Base-by-base conservation (phyloP, 1,139 yeast species). In the Yamadazyma songkhlaensis region DNA sequence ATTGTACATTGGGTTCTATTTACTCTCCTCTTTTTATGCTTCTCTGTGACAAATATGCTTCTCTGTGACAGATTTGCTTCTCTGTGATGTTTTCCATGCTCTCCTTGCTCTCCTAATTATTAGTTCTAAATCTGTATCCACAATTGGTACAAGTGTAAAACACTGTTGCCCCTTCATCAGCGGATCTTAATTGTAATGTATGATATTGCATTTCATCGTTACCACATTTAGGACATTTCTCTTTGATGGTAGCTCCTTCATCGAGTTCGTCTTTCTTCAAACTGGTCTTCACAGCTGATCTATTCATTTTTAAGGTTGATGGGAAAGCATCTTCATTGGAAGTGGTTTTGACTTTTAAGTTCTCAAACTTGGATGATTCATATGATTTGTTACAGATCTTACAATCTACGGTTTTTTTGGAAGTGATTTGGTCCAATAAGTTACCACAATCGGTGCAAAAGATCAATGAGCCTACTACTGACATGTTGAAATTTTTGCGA, bases 131-230 rank as follows among this genome's bases (percentile, higher is more conserved):
- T 55, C 88, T 79, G 73, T 90, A 88, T 31, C 92, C 92, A 73
- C 99, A 92, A 36, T 77, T 69, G 2, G 95, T 84, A 71, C 98
- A 92, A 1, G 98, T 90, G 66, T 92, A 94, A 60, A 92, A 94
- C 24, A 85, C 94, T 6, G 95, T 85, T 23, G 94, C 94, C 72
- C 98, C 99, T 74, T 92, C 99, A 74, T 92, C 99, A 3, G 98
- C 99, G 38, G 96, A 86, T 68, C 99, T 80, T 51, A 92, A 76
- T 64, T 92, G 99, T 53, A 92, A 72, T 8, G 98, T 92, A 58
- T 92, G 97, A 62, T 92, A 92, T 59, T 84, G 92, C 98, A 94
- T 94, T 64, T 92, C 97, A 55, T 92, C 97, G 62, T 90, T 79
- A 36, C 96, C 97, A 78, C 98, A 92, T 63, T 89, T 82, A 15